These are phyloP conservation scores for Misopates orontium DNA, from an alignment of 257 asterid genomes.

Conservation along the genomic window DNA sequence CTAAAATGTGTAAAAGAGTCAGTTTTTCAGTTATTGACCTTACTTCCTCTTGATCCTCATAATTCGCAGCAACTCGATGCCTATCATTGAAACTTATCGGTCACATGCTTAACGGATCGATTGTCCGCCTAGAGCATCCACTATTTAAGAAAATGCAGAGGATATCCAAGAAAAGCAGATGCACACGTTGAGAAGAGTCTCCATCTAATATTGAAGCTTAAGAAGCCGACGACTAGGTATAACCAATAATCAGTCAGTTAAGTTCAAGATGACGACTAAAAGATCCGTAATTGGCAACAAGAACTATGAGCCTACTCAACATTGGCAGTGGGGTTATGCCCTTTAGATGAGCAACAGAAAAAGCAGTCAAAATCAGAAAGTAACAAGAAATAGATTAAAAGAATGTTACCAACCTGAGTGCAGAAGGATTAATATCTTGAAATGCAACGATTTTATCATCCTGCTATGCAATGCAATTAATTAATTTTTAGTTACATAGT, in stretches of 20 bases:
- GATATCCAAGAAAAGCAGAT: background rate
- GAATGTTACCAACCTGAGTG: constrained; percentile 49
- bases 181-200: background rate
- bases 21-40: background rate
- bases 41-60: background rate
- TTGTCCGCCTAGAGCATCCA: background rate
- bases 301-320: too few relatives aligned
- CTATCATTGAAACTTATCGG: too few relatives aligned
- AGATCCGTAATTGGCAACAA: background rate
- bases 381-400: background rate
- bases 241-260: background rate
- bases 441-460: constrained; percentile 74
- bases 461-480: constrained; percentile 34
- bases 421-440: constrained; percentile 79
- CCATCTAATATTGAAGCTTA: background rate
- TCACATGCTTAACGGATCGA: background rate
- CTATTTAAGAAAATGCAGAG: background rate
- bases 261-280: background rate
- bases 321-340: too few relatives aligned
- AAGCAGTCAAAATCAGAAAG: background rate
- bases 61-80: background rate
- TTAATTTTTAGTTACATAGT: background rate
- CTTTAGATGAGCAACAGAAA: too few relatives aligned
- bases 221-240: background rate
- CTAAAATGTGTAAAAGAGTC: background rate